Evolutionary conservation across 306 rosid species (phyloP), one percentile per base, ranked within the genome.

Genomic region (Cucurbita moschata): DNA sequence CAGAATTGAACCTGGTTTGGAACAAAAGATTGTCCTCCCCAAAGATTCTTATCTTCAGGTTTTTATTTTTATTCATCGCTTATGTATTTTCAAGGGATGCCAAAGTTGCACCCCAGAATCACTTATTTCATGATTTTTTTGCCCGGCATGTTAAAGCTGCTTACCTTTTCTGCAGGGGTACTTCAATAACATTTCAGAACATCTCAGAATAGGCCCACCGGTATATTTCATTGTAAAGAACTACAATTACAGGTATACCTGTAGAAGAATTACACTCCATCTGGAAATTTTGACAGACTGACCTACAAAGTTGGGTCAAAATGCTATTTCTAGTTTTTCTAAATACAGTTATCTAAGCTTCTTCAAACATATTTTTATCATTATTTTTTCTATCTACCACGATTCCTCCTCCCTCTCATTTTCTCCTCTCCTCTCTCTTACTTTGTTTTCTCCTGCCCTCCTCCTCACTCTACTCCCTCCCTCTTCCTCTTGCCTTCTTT

Each of bases 11-110:
- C 95, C 99, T 72, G 99, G 97, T 81, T 85, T 94, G 78, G 99
- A 94, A 82, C 99, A 94, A 82, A 79, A 91, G 78, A 89, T 89
- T 81, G 97, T 94, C 81, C 97, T 94, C 74, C 97, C 99, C 74
- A 87, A 84, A 78, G 97, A 94, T 69, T 94, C 99, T 30, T 94
- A 91, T 82, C 97, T 94, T 66, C 99, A 94, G 96, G 99, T 94
- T 77, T 75, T 52, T 69, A 9, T 66, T 68, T 70, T 70, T 70
- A 35, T 26, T 26, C 6, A 16, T 50, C 15, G 15, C 59, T 15
- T 50, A 50, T 35, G 16, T 16, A 50, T 26, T 70, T 50, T 50
- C 47, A 70, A 49, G 44, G 30, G 74, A 50, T 50, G 15, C 21
- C 62, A 11, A 8, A 58, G 64, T 26, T 40, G n/a, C 55, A 44